Base-by-base conservation (phyloP, 768 basidiomycete genomes). In the Termitomyces titanicus region DNA sequence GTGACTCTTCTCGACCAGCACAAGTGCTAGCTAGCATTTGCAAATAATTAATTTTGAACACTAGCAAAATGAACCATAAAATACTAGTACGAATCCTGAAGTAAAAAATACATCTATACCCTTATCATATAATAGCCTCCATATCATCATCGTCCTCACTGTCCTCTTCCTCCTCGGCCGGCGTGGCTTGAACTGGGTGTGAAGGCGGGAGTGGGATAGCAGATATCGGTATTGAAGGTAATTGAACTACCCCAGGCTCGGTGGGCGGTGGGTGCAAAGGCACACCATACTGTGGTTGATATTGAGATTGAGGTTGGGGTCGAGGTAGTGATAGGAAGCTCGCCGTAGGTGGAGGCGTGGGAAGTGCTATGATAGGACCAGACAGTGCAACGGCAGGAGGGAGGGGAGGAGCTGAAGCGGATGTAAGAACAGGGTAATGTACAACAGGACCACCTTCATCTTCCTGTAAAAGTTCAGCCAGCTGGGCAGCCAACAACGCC, bases 401-500 rank as follows among this genome's bases (percentile, higher is more conserved):
- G 40, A 29, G 24, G 5, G 11, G 18, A 29, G 44, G 31, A 15
- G 15, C 38, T 24, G 52, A 20, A 10, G 20, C 33, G 43, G 47
- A 20, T 5, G n/a, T 33, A 2, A 61, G 37, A 8, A 58, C 53
- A 2, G 59, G 59, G 15, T 61, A 61, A 22, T 57, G 53, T n/a
- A 61, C 44, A 5, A 58, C 38, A 29, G 47, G 43, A 46, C 56
- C 55, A 13, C 58, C 67, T 31, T 72, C 72, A 33, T 75, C 74
- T 24, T 69, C 71, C 49, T 82, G 79, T 13, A 80, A 83, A 45
- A 89, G 73, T 65, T 89, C 89, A 24, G 81, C 79, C 24, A 92
- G 66, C 63, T 91, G 89, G 0, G 84, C 85, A 5, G 88, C 86
- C 52, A 91, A 66, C 29, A 91, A 74, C 3, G 84, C 88, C 42